A percentile compares a stretch with the other conserved stretches of the same genome.
These are phyloP conservation scores for Physcomitrium patens DNA, from an alignment of 225 moss, liverwort and hornwort species.

Conservation along the genomic window DNA sequence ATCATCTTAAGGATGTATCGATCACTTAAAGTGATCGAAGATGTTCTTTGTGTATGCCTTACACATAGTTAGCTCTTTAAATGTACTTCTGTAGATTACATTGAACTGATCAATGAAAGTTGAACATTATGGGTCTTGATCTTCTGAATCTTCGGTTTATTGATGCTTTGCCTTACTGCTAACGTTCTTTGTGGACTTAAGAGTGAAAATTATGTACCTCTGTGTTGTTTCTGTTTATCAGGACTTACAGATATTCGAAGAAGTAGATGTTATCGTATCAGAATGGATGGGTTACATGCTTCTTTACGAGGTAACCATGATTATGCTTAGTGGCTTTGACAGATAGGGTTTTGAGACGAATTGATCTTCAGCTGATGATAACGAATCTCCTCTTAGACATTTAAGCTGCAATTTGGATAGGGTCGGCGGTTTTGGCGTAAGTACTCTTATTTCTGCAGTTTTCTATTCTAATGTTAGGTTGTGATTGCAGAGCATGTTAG, in stretches of 20 bases:
- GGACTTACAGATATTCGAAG: constrained; percentile 86
- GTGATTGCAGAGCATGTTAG: constrained; percentile 82
- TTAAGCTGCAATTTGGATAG: background rate
- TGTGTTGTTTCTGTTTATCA: constrained; percentile 35
- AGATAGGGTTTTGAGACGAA: constrained; percentile 12
- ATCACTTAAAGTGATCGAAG: constrained; percentile 18
- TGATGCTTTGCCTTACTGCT: constrained; percentile 1
- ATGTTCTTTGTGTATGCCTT: constrained; percentile 19
- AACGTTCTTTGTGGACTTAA: constrained; percentile 3
- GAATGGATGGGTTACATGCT: constrained; percentile 99
- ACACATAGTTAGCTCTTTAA: constrained; percentile 15
- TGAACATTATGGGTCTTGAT: constrained; percentile 5
- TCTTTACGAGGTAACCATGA: constrained; percentile 73
- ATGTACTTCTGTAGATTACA: constrained; percentile 1
- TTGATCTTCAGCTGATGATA: background rate
- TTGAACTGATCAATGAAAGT: constrained; percentile 1
- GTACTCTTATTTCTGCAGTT: constrained; percentile 1
- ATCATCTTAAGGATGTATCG: constrained; percentile 35
- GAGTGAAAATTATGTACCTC: constrained; percentile 8
- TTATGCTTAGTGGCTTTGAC: constrained; percentile 1
- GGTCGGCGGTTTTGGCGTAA: constrained; percentile 3
- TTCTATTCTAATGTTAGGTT: constrained; percentile 24
- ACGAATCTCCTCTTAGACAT: background rate
- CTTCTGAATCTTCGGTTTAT: constrained; percentile 7
- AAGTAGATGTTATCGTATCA: constrained; percentile 91